Conservation (phyloP, 805 yeast genomes). For the Candida tibetensis region DNA sequence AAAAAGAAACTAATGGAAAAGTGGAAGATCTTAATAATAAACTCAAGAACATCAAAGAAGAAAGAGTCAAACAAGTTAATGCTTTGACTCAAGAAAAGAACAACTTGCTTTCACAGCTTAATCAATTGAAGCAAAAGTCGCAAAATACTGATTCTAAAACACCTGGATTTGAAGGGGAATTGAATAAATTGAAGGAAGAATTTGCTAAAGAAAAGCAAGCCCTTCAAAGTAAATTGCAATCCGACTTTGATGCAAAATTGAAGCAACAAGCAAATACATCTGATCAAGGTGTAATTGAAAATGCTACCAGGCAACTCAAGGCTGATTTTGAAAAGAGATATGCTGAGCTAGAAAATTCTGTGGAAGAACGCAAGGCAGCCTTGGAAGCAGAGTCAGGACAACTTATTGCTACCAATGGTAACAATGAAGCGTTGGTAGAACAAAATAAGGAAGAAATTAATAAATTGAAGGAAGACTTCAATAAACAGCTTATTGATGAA, state of each 20-base stretch:
- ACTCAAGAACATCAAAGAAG: conserved; percentile 13
- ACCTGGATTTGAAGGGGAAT: conserved; percentile 9
- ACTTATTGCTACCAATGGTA: conserved; percentile 5
- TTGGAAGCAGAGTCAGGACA: conserved; percentile 38
- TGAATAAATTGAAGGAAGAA: conserved; percentile 12
- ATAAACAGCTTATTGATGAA: conserved; percentile 17
- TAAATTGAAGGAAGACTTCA: conserved; percentile 18
- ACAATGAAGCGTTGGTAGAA: conserved; percentile 15
- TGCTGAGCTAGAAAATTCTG: conserved; percentile 15
- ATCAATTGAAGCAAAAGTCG: conserved; percentile 26
- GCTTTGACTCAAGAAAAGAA: conserved; percentile 14
- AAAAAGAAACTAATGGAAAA: conserved; percentile 3
- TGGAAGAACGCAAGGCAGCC: conserved; percentile 24
- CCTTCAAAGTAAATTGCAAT: conserved; percentile 10
- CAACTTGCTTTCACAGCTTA: conserved; percentile 14
- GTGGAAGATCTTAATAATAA: conserved; percentile 5
- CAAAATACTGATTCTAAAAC: conserved; percentile 17
- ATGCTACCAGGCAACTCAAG: conserved; percentile 23
- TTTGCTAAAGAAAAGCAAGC: conserved; percentile 18
- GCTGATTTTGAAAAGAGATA: conserved; percentile 20
- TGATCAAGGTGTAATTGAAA: conserved; percentile 1
- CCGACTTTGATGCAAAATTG: conserved; percentile 18
- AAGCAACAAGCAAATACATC: conserved; percentile 6
- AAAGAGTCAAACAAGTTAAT: conserved; percentile 9
- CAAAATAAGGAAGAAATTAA: conserved; percentile 15